Conservation (phyloP, 129 eudicot species). For the Escallonia rubra region DNA sequence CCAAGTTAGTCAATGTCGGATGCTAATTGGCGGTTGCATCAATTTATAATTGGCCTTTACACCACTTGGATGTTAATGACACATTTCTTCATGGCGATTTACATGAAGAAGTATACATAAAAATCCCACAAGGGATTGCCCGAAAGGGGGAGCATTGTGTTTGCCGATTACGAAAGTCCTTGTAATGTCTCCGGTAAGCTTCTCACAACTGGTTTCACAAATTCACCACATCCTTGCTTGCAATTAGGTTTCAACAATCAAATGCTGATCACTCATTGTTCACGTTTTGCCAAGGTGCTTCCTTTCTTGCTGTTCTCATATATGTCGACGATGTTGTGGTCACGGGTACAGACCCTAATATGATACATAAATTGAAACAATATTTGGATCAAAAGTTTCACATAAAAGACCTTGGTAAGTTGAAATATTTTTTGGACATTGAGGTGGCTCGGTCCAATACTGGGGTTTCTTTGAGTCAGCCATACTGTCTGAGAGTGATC, state of each 20-base stretch:
- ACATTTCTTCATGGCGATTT: slow-evolving; percentile 1
- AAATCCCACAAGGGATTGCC: background rate
- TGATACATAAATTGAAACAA: too few species aligned
- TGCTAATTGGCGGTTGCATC: background rate
- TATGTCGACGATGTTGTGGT: slow-evolving; percentile 9
- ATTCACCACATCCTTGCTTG: background rate
- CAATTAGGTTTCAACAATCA: background rate
- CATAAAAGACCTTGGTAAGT: background rate
- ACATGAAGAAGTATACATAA: background rate
- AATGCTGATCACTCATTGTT: background rate
- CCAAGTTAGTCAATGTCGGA: slow-evolving; percentile 1
- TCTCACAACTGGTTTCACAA: slow-evolving; percentile 6
- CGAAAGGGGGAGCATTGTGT: background rate
- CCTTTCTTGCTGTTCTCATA: background rate
- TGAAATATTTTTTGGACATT: background rate
- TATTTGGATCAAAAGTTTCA: background rate
- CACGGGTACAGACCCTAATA: background rate
- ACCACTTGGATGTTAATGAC: slow-evolving; percentile 5
- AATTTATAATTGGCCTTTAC: background rate
- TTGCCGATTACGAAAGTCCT: background rate
- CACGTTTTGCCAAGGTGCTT: too few species aligned
- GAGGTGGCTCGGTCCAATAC: background rate
- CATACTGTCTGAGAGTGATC: background rate
- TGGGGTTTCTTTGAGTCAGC: background rate
- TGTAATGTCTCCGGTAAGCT: slow-evolving; percentile 12